Evolutionary conservation across 2,329 filamentous ascomycete species (phyloP).

Genomic region (Juglanconis oblonga): DNA sequence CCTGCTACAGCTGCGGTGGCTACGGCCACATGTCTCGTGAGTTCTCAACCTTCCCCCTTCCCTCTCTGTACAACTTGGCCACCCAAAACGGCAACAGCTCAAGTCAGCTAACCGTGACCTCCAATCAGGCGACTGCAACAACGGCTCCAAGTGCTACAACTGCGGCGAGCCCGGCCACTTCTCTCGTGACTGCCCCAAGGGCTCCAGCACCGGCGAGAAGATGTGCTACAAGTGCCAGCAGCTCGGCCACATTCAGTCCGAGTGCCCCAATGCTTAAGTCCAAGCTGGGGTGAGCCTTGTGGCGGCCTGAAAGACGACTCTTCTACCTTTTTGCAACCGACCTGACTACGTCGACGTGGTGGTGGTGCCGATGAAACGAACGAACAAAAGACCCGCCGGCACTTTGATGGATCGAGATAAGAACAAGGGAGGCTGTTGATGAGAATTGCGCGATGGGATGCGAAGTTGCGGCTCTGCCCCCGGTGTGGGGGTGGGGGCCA

Average conservation of each 20-base stretch:
- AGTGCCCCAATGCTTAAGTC: slow-evolving; percentile 78
- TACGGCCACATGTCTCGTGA: slow-evolving; percentile 91
- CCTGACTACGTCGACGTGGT: slow-evolving; percentile 15
- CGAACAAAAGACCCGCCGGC: slow-evolving; percentile 5
- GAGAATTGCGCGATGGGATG: slow-evolving; percentile 18
- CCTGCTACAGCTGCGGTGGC: slow-evolving; percentile 97
- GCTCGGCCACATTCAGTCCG: slow-evolving; percentile 84
- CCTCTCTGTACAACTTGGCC: neutral
- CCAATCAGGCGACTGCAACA: slow-evolving; percentile 76
- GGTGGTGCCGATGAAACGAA: slow-evolving; percentile 12
- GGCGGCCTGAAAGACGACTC: slow-evolving; percentile 19
- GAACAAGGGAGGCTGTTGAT: slow-evolving; percentile 18
- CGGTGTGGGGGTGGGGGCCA: slow-evolving; percentile 13
- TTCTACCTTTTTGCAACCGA: slow-evolving; percentile 16
- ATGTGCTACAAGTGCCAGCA: slow-evolving; percentile 97
- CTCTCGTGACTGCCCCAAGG: slow-evolving; percentile 92
- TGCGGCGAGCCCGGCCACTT: slow-evolving; percentile 92
- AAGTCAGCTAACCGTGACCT: slow-evolving; percentile 10
- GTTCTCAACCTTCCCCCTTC: slow-evolving; percentile 27
- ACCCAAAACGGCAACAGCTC: neutral
- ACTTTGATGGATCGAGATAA: slow-evolving; percentile 8
- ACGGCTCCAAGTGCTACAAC: slow-evolving; percentile 99
- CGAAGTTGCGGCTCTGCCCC: slow-evolving; percentile 18
- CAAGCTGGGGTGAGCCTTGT: neutral
- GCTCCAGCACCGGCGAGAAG: slow-evolving; percentile 81